Base-by-base conservation (phyloP, 208 protist species). In the Trypanosoma scelopori region DNA sequence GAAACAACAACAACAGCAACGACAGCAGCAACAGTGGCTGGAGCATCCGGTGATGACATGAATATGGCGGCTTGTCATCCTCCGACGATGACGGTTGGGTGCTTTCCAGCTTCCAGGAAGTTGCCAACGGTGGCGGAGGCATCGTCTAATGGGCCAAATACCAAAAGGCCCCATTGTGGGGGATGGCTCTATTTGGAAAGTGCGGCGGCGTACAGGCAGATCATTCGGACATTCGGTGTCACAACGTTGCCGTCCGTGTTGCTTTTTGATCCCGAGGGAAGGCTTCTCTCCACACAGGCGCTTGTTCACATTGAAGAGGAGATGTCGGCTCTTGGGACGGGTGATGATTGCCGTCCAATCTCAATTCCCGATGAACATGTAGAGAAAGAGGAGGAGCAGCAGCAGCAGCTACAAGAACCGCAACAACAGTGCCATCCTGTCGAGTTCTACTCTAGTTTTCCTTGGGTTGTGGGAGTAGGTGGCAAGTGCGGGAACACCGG, bases 161-260 rank as follows among this genome's bases (percentile, higher is more conserved):
- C 15, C 45, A 50, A 12, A 6, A 82, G 74, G 61, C 69, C 73
- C n/a, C 78, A 76, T 53, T 87, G 83, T 74, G 86, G 76, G 27
- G 82, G 82, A 22, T 92, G 86, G 86, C 78, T 85, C 55, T 64
- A 58, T 39, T 71, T 89, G 39, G 75, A 87, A 61, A 86, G 77
- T 69, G 64, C 65, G 30, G 71, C 73, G 28, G 79, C 78, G 20
- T 92, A 85, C 65, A 81, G 78, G 16, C 76, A 80, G 27, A 59
- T 87, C 20, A 70, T 89, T 56, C 67, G 79, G 43, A 50, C 71
- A 13, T 82, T 65, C 57, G 70, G 67, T 13, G 39, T 89, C 22
- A 71, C 69, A 30, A 69, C 69, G 12, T 92, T 82, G 86, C 86
- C 86, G 7, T 58, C 79, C 0, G 81, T 92, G 11, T 41, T 89